These are phyloP conservation scores for Arxiozyma slooffiae DNA, from an alignment of 1,139 yeast genomes.

Conservation along the genomic window DNA sequence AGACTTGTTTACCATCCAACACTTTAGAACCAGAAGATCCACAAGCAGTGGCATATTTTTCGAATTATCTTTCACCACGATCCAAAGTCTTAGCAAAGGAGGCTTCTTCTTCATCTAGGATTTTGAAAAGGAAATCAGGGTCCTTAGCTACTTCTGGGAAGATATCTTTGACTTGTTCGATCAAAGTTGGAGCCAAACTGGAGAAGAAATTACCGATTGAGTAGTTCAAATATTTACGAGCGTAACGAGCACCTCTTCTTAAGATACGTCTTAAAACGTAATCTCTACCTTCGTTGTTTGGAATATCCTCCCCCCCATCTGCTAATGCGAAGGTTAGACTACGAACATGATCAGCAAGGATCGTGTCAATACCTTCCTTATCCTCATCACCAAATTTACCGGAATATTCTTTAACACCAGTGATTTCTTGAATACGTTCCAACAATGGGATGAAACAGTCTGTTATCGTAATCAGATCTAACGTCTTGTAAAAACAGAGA, in stretches of 20 bases:
- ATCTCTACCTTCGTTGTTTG: conserved; percentile 98
- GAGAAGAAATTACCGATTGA: conserved; percentile 93
- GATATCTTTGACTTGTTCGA: conserved; percentile 74
- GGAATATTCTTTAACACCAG: conserved; percentile 81
- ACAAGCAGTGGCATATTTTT: conserved; percentile 81
- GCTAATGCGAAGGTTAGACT: conserved; percentile 91
- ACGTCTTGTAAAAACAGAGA: conserved; percentile 86
- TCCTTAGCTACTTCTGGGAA: conserved; percentile 84
- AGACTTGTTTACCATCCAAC: conserved; percentile 85
- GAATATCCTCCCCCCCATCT: conserved; percentile 99
- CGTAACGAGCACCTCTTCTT: conserved; percentile 96
- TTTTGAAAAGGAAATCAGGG: conserved; percentile 71
- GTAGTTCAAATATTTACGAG: conserved; percentile 88
- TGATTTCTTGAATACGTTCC: conserved; percentile 74
- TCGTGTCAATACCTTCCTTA: conserved; percentile 90
- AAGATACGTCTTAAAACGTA: conserved; percentile 92
- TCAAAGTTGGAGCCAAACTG: conserved; percentile 82
- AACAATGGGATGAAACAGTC: conserved; percentile 91
- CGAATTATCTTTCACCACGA: conserved; percentile 95
- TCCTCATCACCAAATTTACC: conserved; percentile 94
- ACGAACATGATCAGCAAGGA: conserved; percentile 95
- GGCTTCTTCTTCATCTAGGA: conserved; percentile 89
- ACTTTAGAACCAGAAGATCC: conserved; percentile 64
- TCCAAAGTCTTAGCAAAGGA: conserved; percentile 92
- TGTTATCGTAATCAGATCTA: conserved; percentile 87